Base-by-base conservation (phyloP, 805 yeast genomes). In the Suhomyces kilbournensis region DNA sequence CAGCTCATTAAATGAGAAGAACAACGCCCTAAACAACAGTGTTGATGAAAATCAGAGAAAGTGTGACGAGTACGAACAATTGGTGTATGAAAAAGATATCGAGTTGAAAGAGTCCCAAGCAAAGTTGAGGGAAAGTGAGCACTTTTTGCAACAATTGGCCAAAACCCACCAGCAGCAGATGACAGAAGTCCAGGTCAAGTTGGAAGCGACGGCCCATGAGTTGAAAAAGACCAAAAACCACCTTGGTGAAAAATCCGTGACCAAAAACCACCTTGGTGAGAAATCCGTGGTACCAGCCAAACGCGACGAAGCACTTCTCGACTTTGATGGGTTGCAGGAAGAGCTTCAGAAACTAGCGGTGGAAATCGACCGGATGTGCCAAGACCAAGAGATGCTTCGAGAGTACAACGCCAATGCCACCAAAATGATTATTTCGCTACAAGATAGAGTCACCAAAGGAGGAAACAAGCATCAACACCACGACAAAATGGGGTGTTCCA, bases 341-440 rank as follows among this genome's bases (percentile, higher is more conserved):
- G 28, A 26, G 30, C 34, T 49, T 28, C 26, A 40, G 7, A 32
- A 43, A 20, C 35, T 46, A 2, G 44, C 35, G 47, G 44, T 23
- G 8, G 48, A 45, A 26, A 46, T 40, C 32, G 28, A 22, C 25
- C 44, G 43, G 9, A 34, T 46, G 34, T 25, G 28, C 9, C 40
- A 40, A 14, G 52, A 50, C 20, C 35, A 17, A 17, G 25, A 46
- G 10, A 25, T 40, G 44, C 22, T 50, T 10, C 43, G 47, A 32
- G 14, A 9, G 22, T 46, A 47, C 32, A 46, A 46, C 8, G 30
- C 43, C 15, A 39, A 34, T 7, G 45, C 46, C 15, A 47, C 49
- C 40, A 42, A 42, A 17, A 10, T 50, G 3, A 42, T 46, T 6
- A 10, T 40, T 5, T 32, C 43, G n/a, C 19, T 42, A 7, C 53